phyloP scores from a whole-genome alignment of 2,329 filamentous ascomycete species.

The Talaromyces albobiverticillius region DNA sequence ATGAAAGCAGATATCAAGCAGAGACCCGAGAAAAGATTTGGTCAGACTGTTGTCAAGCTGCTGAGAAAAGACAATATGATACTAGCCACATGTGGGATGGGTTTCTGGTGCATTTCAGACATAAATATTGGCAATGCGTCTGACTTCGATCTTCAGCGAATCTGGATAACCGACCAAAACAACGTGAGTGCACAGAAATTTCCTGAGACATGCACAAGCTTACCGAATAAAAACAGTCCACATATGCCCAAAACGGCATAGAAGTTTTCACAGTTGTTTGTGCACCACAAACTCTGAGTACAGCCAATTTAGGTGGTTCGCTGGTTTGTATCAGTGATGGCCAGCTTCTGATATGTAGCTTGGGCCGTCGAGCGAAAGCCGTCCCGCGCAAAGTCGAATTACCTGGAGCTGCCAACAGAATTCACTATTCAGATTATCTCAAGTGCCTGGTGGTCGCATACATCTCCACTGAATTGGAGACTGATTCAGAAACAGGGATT shows the following conservation, averaged over 20 bases:
- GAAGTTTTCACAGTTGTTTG: slow-evolving; percentile 36
- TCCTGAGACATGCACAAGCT: not conserved
- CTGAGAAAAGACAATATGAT: slow-evolving; percentile 25
- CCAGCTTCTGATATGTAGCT: slow-evolving; percentile 47
- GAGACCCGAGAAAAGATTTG: slow-evolving; percentile 26
- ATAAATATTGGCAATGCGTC: slow-evolving; percentile 20
- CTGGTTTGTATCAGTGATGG: slow-evolving; percentile 49
- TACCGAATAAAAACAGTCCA: slow-evolving; percentile 28
- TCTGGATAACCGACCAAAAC: slow-evolving; percentile 43
- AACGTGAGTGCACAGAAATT: slow-evolving; percentile 28
- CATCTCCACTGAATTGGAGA: slow-evolving; percentile 22
- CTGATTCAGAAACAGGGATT: slow-evolving; percentile 24
- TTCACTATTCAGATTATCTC: slow-evolving; percentile 46
- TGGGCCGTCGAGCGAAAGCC: slow-evolving; percentile 41
- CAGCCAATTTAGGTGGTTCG: slow-evolving; percentile 36
- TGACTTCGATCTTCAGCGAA: slow-evolving; percentile 30
- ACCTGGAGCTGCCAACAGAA: slow-evolving; percentile 40
- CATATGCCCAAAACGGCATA: slow-evolving; percentile 35
- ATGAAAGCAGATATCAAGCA: slow-evolving; percentile 31
- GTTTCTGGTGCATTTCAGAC: slow-evolving; percentile 38
- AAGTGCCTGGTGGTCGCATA: slow-evolving; percentile 51
- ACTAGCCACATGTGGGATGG: slow-evolving; percentile 36
- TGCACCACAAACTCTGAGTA: slow-evolving; percentile 17
- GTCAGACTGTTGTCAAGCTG: slow-evolving; percentile 36
- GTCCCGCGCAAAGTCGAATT: slow-evolving; percentile 40